Base-by-base conservation (phyloP, 306 rosid species). In the Albizia julibrissin region DNA sequence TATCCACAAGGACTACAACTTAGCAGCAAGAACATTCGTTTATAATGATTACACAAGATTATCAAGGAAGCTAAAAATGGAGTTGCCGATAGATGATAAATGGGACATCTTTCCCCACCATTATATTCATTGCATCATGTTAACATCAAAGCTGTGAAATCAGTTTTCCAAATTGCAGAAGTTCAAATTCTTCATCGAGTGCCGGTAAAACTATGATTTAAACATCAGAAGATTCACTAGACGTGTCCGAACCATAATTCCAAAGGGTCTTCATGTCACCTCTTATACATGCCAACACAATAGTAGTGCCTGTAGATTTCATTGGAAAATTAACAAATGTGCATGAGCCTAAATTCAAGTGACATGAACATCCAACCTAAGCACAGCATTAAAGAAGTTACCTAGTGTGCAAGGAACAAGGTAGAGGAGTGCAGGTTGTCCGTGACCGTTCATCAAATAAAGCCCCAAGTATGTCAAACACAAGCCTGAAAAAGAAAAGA, bases 401-500 rank as follows among this genome's bases (percentile, higher is more conserved):
- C 98, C 98, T 84, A 95, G 89, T 69, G 98, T 95, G 73, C 98
- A 95, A 46, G 98, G 98, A 83, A 95, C 98, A 52, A 95, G 97
- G 88, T 95, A 95, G 27, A 95, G 98, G 6, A 95, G 98, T 71
- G 98, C 98, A 62, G 98, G 98, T 80, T 95, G 98, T 76, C 98
- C 98, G 67, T 95, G 90, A 67, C 98, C 98, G 12, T 91, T 69
- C 98, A 95, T 95, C 66, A 95, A 8, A 84, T 91, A 95, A 75
- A 95, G 68, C 66, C 89, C 98, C 74, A 91, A 37, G 83, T 95
- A 95, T 3, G 98, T 95, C 5, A 91, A 73, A 74, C 79, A 72
- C 33, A 95, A 94, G 26, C 97, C 98, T 94, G 88, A 62, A 85
- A 80, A 67, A 69, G 31, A 86, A 81, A 47, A 59, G 3, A 54